phyloP scores from a whole-genome alignment of 1,284 basidiomycete species.

The Agroathelia rolfsii region DNA sequence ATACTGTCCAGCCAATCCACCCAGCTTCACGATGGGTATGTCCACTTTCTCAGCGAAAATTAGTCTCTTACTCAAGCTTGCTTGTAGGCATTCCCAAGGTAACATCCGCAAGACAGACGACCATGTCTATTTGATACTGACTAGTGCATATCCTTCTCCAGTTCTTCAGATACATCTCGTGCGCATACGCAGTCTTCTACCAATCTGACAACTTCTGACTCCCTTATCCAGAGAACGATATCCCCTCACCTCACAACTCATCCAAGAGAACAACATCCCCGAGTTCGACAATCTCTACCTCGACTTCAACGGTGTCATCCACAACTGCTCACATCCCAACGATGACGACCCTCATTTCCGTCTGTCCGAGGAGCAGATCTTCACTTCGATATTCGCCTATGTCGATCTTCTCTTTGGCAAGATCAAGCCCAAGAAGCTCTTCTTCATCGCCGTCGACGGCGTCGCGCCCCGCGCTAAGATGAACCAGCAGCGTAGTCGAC shows the following conservation, averaged over 20 bases:
- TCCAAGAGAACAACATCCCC: constrained; percentile 94
- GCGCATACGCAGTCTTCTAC: constrained; percentile 19
- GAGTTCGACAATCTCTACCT: constrained; percentile 92
- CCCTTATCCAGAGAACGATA: constrained; percentile 75
- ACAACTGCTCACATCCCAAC: constrained; percentile 93
- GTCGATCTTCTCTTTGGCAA: constrained; percentile 96
- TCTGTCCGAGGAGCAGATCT: constrained; percentile 93
- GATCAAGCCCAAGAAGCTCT: constrained; percentile 94
- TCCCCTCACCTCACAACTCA: constrained; percentile 94
- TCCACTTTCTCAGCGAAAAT: too few relatives aligned
- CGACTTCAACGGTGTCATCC: constrained; percentile 98
- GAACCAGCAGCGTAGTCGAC: constrained; percentile 95
- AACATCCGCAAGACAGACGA: too few relatives aligned
- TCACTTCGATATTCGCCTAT: constrained; percentile 93
- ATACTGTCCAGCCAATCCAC: too few relatives aligned
- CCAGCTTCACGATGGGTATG: too few relatives aligned
- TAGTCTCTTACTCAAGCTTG: too few relatives aligned
- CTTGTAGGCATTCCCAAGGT: too few relatives aligned
- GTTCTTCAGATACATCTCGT: constrained; percentile 85
- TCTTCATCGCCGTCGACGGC: constrained; percentile 98
- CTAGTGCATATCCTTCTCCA: too few relatives aligned
- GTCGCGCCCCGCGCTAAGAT: constrained; percentile 98
- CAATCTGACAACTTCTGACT: constrained; percentile 9
- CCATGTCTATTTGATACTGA: too few relatives aligned
- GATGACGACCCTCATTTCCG: constrained; percentile 95